Percentiles rank a stretch among this genome's conserved stretches.
Conservation (phyloP, 306 rosid species). For the Rosa multiflora region DNA sequence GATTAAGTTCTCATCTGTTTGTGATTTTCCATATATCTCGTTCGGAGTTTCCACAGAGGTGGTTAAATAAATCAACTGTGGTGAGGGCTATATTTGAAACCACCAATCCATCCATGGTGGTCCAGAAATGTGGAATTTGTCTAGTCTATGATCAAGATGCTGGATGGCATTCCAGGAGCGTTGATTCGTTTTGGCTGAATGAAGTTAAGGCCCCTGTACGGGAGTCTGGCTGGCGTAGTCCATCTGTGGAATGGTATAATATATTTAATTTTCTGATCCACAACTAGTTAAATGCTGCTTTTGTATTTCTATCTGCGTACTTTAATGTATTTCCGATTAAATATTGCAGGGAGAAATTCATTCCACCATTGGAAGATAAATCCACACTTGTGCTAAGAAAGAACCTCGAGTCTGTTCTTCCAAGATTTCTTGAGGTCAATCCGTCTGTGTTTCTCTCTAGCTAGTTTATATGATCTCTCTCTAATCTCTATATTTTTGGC, state of each 20-base stretch:
- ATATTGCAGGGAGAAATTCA: neutral
- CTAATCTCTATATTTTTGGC: too few relatives aligned
- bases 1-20: neutral
- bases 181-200: neutral
- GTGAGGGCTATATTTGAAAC: neutral
- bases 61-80: neutral
- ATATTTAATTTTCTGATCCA: neutral
- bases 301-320: too few relatives aligned
- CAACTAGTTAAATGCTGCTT: too few relatives aligned
- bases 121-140: neutral
- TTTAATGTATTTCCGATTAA: too few relatives aligned
- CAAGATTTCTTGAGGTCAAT: neutral
- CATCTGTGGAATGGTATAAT: neutral
- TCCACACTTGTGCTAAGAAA: too few relatives aligned
- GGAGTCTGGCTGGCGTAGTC: neutral
- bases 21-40: neutral
- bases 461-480: too few relatives aligned
- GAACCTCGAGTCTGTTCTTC: neutral
- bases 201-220: too few relatives aligned
- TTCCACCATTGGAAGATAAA: neutral
- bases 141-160: neutral
- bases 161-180: neutral
- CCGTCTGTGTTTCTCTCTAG: neutral
- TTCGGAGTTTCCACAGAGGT: accelerated
- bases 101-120: neutral